Conservation (phyloP, 176 grass and related monocot genomes). For the Hsuehochloa calcarea region DNA sequence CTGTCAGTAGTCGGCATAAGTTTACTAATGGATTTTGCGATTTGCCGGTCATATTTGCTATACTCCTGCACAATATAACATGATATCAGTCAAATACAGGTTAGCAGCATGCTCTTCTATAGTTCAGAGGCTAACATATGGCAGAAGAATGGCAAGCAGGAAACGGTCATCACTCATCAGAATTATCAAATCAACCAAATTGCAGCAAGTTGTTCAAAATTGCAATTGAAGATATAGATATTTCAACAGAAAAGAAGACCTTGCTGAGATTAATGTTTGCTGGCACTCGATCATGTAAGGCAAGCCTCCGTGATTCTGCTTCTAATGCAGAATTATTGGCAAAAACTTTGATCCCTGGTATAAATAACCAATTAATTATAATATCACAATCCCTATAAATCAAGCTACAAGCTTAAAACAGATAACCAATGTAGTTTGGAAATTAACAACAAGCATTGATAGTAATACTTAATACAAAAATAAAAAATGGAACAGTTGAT, state of each 20-base stretch:
- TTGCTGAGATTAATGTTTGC: slow-evolving; percentile 53
- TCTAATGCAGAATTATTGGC: slow-evolving; percentile 65
- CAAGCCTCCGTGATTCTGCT: slow-evolving; percentile 56
- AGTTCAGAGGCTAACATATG: slow-evolving; percentile 1
- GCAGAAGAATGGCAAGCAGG: background rate
- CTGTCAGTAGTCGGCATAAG: slow-evolving; percentile 64
- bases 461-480: background rate
- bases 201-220: slow-evolving; percentile 15
- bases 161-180: slow-evolving; percentile 7
- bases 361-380: slow-evolving; percentile 6
- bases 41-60: slow-evolving; percentile 57
- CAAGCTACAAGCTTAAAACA: background rate
- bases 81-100: slow-evolving; percentile 1
- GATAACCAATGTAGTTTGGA: slow-evolving; percentile 18
- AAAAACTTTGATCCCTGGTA: slow-evolving; percentile 72
- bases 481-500: background rate
- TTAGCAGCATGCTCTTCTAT: slow-evolving; percentile 18
- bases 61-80: slow-evolving; percentile 47
- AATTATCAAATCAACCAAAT: slow-evolving; percentile 15
- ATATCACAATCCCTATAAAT: background rate
- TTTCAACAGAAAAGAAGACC: slow-evolving; percentile 44
- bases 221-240: background rate
- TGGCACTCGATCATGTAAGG: slow-evolving; percentile 62
- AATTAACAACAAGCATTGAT: background rate
- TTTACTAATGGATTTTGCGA: slow-evolving; percentile 71